Conservation (phyloP, 257 asterid species). For the Gentiana straminea region DNA sequence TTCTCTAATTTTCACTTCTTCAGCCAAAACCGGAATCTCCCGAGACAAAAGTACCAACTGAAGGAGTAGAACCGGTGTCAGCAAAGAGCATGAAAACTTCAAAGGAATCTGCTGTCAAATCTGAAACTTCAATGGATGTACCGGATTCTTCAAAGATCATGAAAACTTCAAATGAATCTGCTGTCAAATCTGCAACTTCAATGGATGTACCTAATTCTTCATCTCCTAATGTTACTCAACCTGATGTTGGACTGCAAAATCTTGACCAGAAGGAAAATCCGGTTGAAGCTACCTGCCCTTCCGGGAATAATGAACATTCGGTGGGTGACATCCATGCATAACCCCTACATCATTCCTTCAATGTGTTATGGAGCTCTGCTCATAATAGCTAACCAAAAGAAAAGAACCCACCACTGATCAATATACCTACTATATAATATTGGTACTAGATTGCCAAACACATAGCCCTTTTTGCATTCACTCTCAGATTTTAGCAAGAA, state of each 20-base stretch:
- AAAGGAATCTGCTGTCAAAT: constrained; percentile 2
- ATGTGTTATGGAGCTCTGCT: too few species aligned
- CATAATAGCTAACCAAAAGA: too few species aligned
- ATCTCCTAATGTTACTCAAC: constrained; percentile 2
- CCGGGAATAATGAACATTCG: constrained; percentile 5
- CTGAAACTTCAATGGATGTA: constrained; percentile 2
- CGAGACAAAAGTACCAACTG: constrained; percentile 15
- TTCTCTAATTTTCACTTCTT: too few species aligned
- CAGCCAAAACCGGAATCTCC: constrained; percentile 16
- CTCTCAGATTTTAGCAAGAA: too few species aligned
- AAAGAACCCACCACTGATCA: too few species aligned
- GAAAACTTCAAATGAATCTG: background rate
- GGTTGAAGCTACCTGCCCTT: constrained; percentile 6
- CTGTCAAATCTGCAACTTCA: constrained; percentile 4
- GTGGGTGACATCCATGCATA: constrained; percentile 11
- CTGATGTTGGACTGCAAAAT: constrained; percentile 8
- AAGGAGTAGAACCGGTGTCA: constrained; percentile 16
- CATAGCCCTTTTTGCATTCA: too few species aligned
- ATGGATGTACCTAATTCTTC: constrained; percentile 2
- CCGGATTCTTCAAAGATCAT: constrained; percentile 2
- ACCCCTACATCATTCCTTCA: too few species aligned
- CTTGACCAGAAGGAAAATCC: constrained; percentile 18
- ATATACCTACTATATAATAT: too few species aligned
- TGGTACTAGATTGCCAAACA: too few species aligned
- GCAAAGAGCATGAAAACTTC: constrained; percentile 7